Evolutionary conservation across 2,329 filamentous ascomycete genomes (phyloP).

Genomic region (Neobulgaria alba): DNA sequence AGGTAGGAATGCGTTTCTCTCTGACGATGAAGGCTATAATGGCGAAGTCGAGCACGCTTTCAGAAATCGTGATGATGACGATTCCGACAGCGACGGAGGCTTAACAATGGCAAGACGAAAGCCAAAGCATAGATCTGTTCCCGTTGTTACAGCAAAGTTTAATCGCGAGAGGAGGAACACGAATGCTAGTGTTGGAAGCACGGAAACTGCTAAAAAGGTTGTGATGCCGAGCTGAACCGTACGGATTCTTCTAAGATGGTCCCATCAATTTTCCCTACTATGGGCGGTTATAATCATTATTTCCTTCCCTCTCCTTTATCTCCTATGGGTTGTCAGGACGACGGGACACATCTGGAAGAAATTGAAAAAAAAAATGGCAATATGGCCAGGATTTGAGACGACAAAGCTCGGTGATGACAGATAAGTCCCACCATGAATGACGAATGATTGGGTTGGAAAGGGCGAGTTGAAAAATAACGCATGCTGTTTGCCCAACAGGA

Average conservation of each 20-base stretch:
- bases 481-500: too few relatives aligned
- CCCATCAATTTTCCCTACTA: background rate
- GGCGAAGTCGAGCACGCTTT: slow-evolving; percentile 21
- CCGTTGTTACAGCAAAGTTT: slow-evolving; percentile 28
- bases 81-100: slow-evolving; percentile 28
- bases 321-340: too few relatives aligned
- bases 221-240: slow-evolving; percentile 18
- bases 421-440: too few relatives aligned
- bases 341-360: too few relatives aligned
- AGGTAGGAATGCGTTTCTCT: slow-evolving; percentile 11
- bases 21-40: slow-evolving; percentile 24
- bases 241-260: slow-evolving; percentile 3
- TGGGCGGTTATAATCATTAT: too few relatives aligned
- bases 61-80: slow-evolving; percentile 21
- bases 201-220: slow-evolving; percentile 53
- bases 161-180: slow-evolving; percentile 42
- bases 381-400: too few relatives aligned
- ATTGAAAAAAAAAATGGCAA: too few relatives aligned
- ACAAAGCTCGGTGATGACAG: too few relatives aligned
- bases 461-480: too few relatives aligned
- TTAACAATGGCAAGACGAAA: slow-evolving; percentile 30
- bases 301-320: too few relatives aligned
- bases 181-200: slow-evolving; percentile 52
- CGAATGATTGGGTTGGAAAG: too few relatives aligned
- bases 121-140: slow-evolving; percentile 34